phyloP scores from a whole-genome alignment of 768 basidiomycete genomes.

The Daedaleopsis nitida region DNA sequence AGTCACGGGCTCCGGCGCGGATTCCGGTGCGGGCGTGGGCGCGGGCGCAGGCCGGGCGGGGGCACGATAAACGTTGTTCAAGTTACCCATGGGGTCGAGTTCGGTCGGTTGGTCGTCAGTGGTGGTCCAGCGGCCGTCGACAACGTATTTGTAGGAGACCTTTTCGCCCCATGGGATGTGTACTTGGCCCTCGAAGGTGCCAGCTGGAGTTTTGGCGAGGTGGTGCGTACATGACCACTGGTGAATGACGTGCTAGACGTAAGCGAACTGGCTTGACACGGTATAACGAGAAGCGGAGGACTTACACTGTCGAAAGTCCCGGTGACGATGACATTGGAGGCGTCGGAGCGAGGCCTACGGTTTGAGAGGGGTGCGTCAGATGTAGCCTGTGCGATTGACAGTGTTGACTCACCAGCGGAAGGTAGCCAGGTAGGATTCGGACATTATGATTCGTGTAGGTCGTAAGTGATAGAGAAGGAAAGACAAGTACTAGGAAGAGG shows the following conservation, averaged over 20 bases:
- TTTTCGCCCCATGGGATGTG: constrained; percentile 64
- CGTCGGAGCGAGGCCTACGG: constrained; percentile 58
- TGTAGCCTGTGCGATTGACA: constrained; percentile 2
- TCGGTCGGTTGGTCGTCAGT: constrained; percentile 60
- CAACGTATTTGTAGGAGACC: constrained; percentile 77
- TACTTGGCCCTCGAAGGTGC: constrained; percentile 53
- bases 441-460: constrained; percentile 25
- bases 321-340: constrained; percentile 64
- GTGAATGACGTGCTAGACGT: constrained; percentile 1
- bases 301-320: constrained; percentile 78
- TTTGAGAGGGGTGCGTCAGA: constrained; percentile 3
- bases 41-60: constrained; percentile 42
- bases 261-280: neutral
- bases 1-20: constrained; percentile 13
- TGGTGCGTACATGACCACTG: constrained; percentile 65
- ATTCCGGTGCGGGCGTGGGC: neutral
- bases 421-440: constrained; percentile 26
- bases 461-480: constrained; percentile 14
- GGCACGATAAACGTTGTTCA: constrained; percentile 67
- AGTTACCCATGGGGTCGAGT: constrained; percentile 59
- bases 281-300: constrained; percentile 8
- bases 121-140: constrained; percentile 69
- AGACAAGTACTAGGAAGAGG: constrained; percentile 7
- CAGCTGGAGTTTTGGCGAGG: constrained; percentile 52
- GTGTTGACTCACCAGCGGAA: constrained; percentile 23